Evolutionary conservation across 75 land plant genomes (phyloP), one percentile per base, ranked within the genome.

Genomic region (Pinus tabuliformis): DNA sequence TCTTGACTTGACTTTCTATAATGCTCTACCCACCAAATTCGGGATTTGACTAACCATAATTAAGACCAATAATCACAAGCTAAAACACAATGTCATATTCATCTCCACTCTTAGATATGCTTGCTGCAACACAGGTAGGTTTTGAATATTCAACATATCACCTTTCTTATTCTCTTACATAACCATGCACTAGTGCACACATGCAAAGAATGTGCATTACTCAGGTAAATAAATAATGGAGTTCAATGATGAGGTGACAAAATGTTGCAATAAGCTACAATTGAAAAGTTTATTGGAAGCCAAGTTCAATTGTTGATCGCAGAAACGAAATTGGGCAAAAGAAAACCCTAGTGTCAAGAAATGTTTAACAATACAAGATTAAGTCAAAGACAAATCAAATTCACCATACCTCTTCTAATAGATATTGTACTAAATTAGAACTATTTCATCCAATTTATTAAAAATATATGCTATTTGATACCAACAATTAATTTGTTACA

Each of bases 21-120:
- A 96, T 94, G 87, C 99, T 96, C 76, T 96, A 97, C 60, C 99
- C 99, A 82, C 99, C 99, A 81, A 96, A 96, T 36, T 97, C 99
- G 70, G 99, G 99, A 77, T 96, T n/a, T 96, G 52, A 96, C 99
- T 13, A 97, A 96, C 99, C n/a, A 96, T 96, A 62, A 96, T 96
- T 77, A 94, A 80, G 58, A 94, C 83, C 81, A 16, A 68, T 9
- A 45, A 37, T 68, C 71, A 37, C 22, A 68, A 68, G 37, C 71
- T 68, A 18, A 17, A 20, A 39, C 3, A 68, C 5, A 68, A 39
- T 68, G 22, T 5, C 66, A 64, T 24, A 8, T 9, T 12, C 20
- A 28, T 33, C 36, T 70, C 26, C 4, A 78, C 15, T 1, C 2
- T 7, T 18, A 30, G 58, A 49, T 36, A 78, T 72, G 26, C 28